Percentiles rank a stretch among this genome's conserved stretches.
Evolutionary conservation across 305 asterid genomes (phyloP).

Genomic region (Withania somnifera): DNA sequence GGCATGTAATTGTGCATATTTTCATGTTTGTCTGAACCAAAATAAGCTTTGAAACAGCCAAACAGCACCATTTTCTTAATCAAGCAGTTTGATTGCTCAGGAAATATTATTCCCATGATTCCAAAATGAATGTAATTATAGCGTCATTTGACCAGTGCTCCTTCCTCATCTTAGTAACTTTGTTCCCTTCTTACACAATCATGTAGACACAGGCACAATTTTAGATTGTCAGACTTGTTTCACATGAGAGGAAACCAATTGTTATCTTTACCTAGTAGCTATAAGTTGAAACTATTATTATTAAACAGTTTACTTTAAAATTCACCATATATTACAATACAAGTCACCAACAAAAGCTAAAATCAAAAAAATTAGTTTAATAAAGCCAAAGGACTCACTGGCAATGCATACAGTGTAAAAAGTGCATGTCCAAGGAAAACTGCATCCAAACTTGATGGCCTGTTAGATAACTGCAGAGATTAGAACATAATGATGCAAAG

Average conservation of each 20-base stretch:
- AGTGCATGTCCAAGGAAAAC: constrained; percentile 65
- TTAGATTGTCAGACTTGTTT: background rate
- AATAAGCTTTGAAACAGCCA: background rate
- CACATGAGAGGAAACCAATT: background rate
- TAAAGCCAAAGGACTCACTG: constrained; percentile 46
- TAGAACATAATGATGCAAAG: background rate
- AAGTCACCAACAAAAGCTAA: background rate
- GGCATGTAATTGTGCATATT: background rate
- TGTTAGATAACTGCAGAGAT: constrained; percentile 14
- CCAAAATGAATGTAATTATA: background rate
- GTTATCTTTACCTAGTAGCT: background rate
- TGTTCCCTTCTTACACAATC: background rate
- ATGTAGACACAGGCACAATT: background rate
- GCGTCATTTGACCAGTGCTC: background rate
- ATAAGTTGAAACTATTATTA: background rate
- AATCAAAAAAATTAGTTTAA: background rate
- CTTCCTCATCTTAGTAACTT: background rate
- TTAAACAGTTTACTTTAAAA: background rate
- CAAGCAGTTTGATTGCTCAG: background rate
- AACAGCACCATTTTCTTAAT: background rate
- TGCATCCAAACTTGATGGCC: constrained; percentile 96
- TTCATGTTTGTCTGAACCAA: background rate
- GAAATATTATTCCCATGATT: background rate
- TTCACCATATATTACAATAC: background rate
- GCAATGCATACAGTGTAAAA: constrained; percentile 70